Evolutionary conservation across 2,329 filamentous ascomycete species (phyloP).

Genomic region (Exophiala sideris): DNA sequence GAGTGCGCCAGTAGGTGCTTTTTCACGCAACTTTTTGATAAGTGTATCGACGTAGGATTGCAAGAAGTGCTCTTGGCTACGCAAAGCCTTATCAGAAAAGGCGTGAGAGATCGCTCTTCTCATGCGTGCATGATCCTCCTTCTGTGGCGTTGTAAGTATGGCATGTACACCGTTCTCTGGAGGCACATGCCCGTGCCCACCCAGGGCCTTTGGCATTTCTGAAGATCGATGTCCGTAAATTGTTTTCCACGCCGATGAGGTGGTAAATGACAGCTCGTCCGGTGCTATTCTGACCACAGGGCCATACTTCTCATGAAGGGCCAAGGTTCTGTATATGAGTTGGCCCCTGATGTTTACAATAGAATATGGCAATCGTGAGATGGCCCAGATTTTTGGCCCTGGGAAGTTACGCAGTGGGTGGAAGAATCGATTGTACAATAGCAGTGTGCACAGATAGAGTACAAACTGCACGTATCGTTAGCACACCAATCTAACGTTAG

Average conservation of each 20-base stretch:
- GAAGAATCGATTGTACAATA: too few species aligned
- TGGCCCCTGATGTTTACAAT: too few species aligned
- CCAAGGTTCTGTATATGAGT: too few species aligned
- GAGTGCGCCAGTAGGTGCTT: constrained; percentile 1
- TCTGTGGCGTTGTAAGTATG: too few species aligned
- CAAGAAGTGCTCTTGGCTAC: constrained; percentile 35
- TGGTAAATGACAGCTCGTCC: constrained; percentile 32
- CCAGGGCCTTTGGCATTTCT: too few species aligned
- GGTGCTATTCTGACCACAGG: constrained; percentile 33
- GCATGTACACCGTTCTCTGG: constrained; percentile 18
- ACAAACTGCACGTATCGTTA: too few species aligned
- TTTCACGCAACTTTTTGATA: constrained; percentile 6
- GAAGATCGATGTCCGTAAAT: constrained; percentile 34
- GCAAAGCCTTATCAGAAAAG: constrained; percentile 42
- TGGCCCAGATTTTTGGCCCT: too few species aligned
- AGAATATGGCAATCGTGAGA: too few species aligned
- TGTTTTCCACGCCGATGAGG: constrained; percentile 30
- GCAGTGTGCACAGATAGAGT: too few species aligned
- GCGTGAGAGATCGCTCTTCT: constrained; percentile 37
- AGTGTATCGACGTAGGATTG: constrained; percentile 18
- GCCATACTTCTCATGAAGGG: constrained; percentile 32
- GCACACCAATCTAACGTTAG: too few species aligned
- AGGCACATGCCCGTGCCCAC: too few species aligned
- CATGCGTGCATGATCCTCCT: constrained; percentile 29
- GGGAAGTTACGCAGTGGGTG: too few species aligned